Conservation (phyloP, 2,329 filamentous ascomycete genomes). For the Aureobasidium sp. region DNA sequence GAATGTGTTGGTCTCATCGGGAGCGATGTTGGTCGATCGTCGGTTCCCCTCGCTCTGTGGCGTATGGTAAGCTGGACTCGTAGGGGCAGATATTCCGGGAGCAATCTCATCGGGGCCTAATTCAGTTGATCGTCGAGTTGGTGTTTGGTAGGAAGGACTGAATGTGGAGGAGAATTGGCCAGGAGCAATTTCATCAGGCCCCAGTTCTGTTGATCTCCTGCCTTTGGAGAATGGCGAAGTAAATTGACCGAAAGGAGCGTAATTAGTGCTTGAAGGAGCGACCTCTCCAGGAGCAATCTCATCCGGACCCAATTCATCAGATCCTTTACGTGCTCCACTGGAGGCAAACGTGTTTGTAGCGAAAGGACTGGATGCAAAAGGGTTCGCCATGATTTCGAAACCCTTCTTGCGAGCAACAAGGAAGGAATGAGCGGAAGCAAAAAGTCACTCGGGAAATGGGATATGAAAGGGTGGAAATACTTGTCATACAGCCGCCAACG, state of each 20-base stretch:
- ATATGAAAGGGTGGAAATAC: neutral
- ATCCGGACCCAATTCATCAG: neutral
- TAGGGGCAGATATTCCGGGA: neutral
- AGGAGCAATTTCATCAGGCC: neutral
- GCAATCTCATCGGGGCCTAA: neutral
- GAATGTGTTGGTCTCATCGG: neutral
- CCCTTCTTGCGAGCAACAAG: neutral
- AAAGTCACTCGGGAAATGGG: neutral
- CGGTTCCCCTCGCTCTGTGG: neutral
- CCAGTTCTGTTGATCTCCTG: neutral
- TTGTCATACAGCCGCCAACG: slow-evolving; percentile 1
- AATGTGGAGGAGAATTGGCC: neutral
- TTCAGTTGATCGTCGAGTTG: neutral
- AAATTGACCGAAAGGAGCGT: neutral
- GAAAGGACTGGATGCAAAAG: neutral
- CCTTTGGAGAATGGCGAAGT: neutral
- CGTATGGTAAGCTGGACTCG: neutral
- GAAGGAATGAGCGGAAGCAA: neutral
- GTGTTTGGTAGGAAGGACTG: neutral
- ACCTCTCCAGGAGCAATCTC: neutral
- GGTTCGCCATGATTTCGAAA: neutral
- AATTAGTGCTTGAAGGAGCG: neutral
- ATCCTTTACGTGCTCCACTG: neutral
- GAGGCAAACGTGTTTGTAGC: neutral
- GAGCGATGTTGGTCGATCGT: neutral